Evolutionary conservation across 352 stramenopile genomes (phyloP), one percentile per base, ranked within the genome.

Genomic region (Globisporangium mamillatum): DNA sequence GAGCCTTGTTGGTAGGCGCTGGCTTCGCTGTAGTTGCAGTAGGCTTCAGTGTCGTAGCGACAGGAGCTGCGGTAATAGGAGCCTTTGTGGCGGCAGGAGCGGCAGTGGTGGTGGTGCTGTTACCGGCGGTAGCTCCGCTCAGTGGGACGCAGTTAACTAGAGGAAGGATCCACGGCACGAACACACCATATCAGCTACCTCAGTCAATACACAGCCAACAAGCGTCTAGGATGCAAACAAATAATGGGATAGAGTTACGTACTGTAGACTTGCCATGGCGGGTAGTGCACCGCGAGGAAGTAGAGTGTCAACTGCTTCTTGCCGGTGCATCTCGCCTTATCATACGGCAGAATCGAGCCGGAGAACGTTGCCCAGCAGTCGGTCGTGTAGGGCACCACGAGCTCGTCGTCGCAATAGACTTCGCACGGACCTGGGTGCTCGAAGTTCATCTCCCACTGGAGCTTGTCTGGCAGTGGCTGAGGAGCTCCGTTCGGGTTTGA

Each of bases 91-190:
- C 32, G 52, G 18, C 61, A 16, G 48, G 41, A 4, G 44, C 61
- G 38, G 29, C 14, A 2, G 22, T 24, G 22, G 61, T 36, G 1
- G 61, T 6, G 38, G 38, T 46, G 38, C 12, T 46, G 38, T 46
- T 46, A 4, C 38, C 38, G 12, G 38, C 12, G 14, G 38, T 46
- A 46, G 38, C 38, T 46, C 46, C 61, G 2, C 32, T 66, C 8
- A 66, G 20, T 7, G 46, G 46, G 6, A 66, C 61, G 36, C 74
- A 80, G 67, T 83, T 81, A 25, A 79, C 64, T 69, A 41, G 6
- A 63, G 20, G 20, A 29, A 52, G 38, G 38, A 32, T 32, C 4
- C 16, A 53, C 29, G 54, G 16, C 44, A 25, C 32, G 34, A 52
- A 3, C 18, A 57, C 12, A 44, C 1, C 14, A 24, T 55, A 22